phyloP scores from a whole-genome alignment of 1,139 yeast species.

The Yamadazyma taylorii region DNA sequence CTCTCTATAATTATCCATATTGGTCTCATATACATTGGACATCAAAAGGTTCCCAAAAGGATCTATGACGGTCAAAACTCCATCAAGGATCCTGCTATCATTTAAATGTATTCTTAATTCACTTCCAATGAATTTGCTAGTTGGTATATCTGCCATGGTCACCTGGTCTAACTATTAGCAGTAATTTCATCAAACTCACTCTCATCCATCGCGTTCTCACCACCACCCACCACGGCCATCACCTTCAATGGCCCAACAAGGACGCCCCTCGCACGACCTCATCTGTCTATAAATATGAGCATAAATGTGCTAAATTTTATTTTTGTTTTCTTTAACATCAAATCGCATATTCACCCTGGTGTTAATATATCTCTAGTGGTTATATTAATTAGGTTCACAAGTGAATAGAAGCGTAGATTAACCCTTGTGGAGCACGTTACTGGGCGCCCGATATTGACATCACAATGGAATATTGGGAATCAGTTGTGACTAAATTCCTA shows the following conservation, averaged over 20 bases:
- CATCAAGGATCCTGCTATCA: slow-evolving; percentile 37
- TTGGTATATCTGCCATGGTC: slow-evolving; percentile 11
- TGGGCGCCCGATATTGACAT: slow-evolving; percentile 59
- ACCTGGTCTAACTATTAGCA: too few species aligned
- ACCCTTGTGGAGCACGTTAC: slow-evolving; percentile 52
- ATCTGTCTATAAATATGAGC: background rate
- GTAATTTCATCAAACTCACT: background rate
- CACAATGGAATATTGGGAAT: slow-evolving; percentile 52
- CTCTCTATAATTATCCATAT: slow-evolving; percentile 32
- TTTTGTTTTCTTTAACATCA: slow-evolving; percentile 33
- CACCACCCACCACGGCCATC: too few species aligned
- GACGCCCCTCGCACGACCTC: background rate
- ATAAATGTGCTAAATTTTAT: too few species aligned
- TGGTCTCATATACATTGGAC: slow-evolving; percentile 36
- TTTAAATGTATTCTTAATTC: slow-evolving; percentile 28
- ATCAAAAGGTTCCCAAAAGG: slow-evolving; percentile 47
- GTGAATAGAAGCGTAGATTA: slow-evolving; percentile 43
- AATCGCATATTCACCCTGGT: slow-evolving; percentile 47
- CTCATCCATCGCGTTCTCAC: too few species aligned
- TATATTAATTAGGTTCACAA: slow-evolving; percentile 22
- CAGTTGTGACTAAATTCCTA: slow-evolving; percentile 51
- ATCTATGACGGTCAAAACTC: slow-evolving; percentile 43
- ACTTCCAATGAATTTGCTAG: slow-evolving; percentile 35
- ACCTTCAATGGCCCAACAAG: too few species aligned
- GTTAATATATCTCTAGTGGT: slow-evolving; percentile 4